phyloP scores from a whole-genome alignment of 495 filamentous ascomycete species.

The Penicillium tannophilum region DNA sequence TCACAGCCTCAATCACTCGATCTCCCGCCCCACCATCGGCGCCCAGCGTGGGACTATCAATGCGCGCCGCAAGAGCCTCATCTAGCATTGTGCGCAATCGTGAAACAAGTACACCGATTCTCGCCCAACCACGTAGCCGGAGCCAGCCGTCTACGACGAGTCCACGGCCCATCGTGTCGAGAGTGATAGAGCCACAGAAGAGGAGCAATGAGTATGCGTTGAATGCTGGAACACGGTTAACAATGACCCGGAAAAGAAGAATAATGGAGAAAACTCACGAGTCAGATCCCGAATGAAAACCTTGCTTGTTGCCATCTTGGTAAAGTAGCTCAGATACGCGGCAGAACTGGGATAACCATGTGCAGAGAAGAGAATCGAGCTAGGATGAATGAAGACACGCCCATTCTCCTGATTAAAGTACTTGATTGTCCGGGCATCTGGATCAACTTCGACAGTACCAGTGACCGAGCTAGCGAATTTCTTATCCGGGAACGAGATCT shows the following conservation, averaged over 20 bases:
- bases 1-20: slow-evolving; percentile 75
- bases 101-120: slow-evolving; percentile 88
- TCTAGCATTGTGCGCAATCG: slow-evolving; percentile 85
- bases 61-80: slow-evolving; percentile 71
- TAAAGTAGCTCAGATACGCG: slow-evolving; percentile 81
- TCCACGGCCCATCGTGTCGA: slow-evolving; percentile 87
- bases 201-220: slow-evolving; percentile 87
- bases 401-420: slow-evolving; percentile 87
- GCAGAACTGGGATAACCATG: slow-evolving; percentile 70
- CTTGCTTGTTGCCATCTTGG: slow-evolving; percentile 87
- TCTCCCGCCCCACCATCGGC: slow-evolving; percentile 40
- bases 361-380: slow-evolving; percentile 79
- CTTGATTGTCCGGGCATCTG: slow-evolving; percentile 87
- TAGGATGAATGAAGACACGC: slow-evolving; percentile 89
- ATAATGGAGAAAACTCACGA: slow-evolving; percentile 56
- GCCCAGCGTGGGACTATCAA: slow-evolving; percentile 68
- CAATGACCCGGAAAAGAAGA: slow-evolving; percentile 10
- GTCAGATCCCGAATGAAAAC: slow-evolving; percentile 86
- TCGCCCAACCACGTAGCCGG: slow-evolving; percentile 85
- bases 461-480: slow-evolving; percentile 84
- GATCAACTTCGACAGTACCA: slow-evolving; percentile 88
- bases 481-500: slow-evolving; percentile 91
- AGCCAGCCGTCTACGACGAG: slow-evolving; percentile 94
- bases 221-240: slow-evolving; percentile 60
- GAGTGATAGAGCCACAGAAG: slow-evolving; percentile 80